Base-by-base conservation (phyloP, 2,329 filamentous ascomycete genomes). In the Leptosphaerulina australis region DNA sequence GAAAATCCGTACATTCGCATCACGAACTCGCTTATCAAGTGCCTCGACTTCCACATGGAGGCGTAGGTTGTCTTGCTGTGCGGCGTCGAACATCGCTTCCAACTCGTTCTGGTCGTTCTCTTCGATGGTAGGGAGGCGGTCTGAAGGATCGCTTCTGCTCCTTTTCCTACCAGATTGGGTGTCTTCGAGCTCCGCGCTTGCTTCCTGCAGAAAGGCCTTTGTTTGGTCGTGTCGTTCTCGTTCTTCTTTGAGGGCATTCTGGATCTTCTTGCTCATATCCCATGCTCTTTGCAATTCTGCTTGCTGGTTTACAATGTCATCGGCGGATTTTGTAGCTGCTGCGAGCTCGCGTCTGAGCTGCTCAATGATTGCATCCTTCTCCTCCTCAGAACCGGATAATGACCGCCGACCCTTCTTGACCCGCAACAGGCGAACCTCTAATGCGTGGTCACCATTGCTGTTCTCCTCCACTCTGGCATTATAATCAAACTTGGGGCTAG, bases 71-170 rank as follows among this genome's bases (percentile, higher is more conserved):
- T 72, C 68, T 44, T 69, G 59, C 28, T 72, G 69, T 4, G 68
- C 62, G 1, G 63, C 58, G 25, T 72, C 64, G 49, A 72, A 71
- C 66, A 71, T 71, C 5, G 64, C 61, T 35, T 70, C 69, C 2
- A 72, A 51, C 45, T 72, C 69, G 9, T 65, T 59, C 36, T 64
- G 62, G 30, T 71, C 66, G 30, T 66, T 63, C 21, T 71, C 69
- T 7, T 67, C 58, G 15, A 72, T 72, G 1, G 69, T 72, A 1
- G 67, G 64, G 6, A 72, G 50, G 15, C 64, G 55, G 2, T 49
- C 55, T 4, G 49, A 54, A 5, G 49, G 56, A 25, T 50, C 29
- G n/a, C 44, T 54, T 29, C 46, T 61, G 26, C 41, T 51, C n/a
- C 48, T 40, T 22, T 30, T 46, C 48, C 40, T 44, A 12, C 28